Percentiles rank a stretch among this genome's conserved stretches.
These are phyloP conservation scores for Cutaneotrichosporon arboriforme DNA, from an alignment of 1,284 basidiomycete genomes.

Conservation along the genomic window DNA sequence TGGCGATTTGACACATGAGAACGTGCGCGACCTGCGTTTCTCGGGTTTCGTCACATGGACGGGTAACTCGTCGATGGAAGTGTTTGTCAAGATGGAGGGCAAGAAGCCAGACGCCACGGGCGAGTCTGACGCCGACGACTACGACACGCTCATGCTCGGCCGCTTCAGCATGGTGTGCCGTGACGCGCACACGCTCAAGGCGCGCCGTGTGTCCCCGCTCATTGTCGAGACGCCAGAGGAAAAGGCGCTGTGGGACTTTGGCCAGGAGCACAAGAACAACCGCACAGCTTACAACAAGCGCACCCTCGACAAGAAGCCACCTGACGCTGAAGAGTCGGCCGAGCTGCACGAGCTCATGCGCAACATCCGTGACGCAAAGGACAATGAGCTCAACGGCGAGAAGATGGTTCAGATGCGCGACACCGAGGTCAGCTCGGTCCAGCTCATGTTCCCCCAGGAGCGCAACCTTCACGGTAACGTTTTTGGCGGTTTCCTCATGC, in stretches of 20 bases:
- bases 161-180: conserved; percentile 78
- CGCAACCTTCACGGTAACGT: conserved; percentile 76
- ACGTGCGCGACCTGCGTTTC: conserved; percentile 57
- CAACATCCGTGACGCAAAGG: conserved; percentile 40
- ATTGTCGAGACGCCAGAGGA: conserved; percentile 61
- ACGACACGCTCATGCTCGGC: conserved; percentile 54
- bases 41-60: conserved; percentile 75
- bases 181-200: conserved; percentile 62
- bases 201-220: conserved; percentile 62
- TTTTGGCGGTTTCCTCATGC: conserved; percentile 65
- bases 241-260: conserved; percentile 58
- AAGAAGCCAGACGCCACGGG: conserved; percentile 48
- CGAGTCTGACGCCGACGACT: conserved; percentile 42
- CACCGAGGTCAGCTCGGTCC: conserved; percentile 38
- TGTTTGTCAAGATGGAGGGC: conserved; percentile 72
- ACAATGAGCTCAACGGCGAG: conserved; percentile 28
- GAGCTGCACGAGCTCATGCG: conserved; percentile 66
- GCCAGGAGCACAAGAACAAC: conserved; percentile 59
- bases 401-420: conserved; percentile 41
- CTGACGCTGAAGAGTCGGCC: conserved; percentile 61
- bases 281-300: conserved; percentile 55
- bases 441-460: conserved; percentile 76
- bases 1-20: conserved; percentile 29
- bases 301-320: conserved; percentile 65
- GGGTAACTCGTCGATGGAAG: conserved; percentile 70